These are phyloP conservation scores for Aegilops speltoides DNA, from an alignment of 176 grass and related monocot genomes.

Conservation along the genomic window DNA sequence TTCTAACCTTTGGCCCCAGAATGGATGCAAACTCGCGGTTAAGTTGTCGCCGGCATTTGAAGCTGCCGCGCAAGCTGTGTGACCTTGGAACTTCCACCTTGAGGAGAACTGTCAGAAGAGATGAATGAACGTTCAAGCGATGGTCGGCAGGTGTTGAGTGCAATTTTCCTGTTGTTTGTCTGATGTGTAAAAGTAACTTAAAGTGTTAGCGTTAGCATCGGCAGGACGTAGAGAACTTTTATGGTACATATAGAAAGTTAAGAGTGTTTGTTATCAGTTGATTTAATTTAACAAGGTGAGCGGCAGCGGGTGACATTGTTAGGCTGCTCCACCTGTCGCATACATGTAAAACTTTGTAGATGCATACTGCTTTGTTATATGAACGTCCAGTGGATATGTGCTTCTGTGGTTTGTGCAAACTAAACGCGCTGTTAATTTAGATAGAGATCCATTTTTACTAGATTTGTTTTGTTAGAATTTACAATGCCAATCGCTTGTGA, in stretches of 20 bases:
- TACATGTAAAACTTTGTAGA: slow-evolving; percentile 50
- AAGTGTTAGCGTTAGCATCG: background rate
- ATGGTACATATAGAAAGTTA: slow-evolving; percentile 27
- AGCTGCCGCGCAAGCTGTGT: background rate
- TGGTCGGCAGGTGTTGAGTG: background rate
- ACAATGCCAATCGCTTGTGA: too few relatives aligned
- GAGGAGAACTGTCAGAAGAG: background rate
- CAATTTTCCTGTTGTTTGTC: slow-evolving; percentile 49
- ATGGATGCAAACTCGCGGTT: background rate
- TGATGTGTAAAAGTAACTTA: slow-evolving; percentile 45
- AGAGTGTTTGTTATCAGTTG: slow-evolving; percentile 36
- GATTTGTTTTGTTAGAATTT: too few relatives aligned
- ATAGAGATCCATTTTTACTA: too few relatives aligned
- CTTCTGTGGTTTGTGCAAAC: background rate
- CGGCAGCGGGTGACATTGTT: background rate
- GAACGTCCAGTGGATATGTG: background rate
- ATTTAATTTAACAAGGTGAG: slow-evolving; percentile 40
- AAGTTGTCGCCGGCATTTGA: background rate
- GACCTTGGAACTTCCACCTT: background rate
- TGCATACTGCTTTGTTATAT: slow-evolving; percentile 29
- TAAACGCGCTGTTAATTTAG: background rate
- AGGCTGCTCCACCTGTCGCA: slow-evolving; percentile 5
- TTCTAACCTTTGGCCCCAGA: slow-evolving; percentile 22
- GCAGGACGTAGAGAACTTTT: slow-evolving; percentile 22
- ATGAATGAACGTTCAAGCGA: background rate